Base-by-base conservation (phyloP, 495 filamentous ascomycete species). In the Hypoxylon fuscum region DNA sequence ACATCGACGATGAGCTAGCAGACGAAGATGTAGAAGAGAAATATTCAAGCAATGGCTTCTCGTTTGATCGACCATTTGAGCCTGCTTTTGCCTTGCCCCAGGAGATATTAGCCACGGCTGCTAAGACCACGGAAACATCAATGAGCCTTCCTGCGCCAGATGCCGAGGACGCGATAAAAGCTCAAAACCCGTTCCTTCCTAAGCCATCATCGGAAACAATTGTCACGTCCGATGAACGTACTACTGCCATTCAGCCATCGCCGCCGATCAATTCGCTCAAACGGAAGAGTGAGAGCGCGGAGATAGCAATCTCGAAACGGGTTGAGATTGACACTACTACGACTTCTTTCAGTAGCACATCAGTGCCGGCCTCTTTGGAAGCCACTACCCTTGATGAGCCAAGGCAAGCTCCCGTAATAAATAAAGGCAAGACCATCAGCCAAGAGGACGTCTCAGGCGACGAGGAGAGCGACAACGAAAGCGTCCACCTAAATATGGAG, bases 401-500 rank as follows among this genome's bases (percentile, higher is more conserved):
- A 6, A 35, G 20, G 31, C 52, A 55, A 17, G 38, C 27, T 44
- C 42, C 51, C 32, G 18, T 38, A 23, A 23, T 35, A 6, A n/a
- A 17, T 42, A 31, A 42, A n/a, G 14, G 12, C 10, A 59, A 49
- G 21, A 31, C 21, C 14, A 5, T 5, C 37, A 20, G 37, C 37
- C 37, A 40, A 20, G 34, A 15, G 34, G 5, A 37, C 12, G 34
- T 14, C 5, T 14, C 9, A 14, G 14, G 7, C 5, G 37, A 40
- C n/a, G 44, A 62, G 1, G 62, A 69, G 1, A 71, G 66, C 42
- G 73, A 75, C 41, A 59, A 75, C 25, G 75, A 72, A 42, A 77
- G 75, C 49, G 72, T 77, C 14, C 76, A 78, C 51, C 65, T 78
- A 18, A 69, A 74, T 15, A 74, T 76, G 70, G 74, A 74, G n/a